Evolutionary conservation across 2,329 filamentous ascomycete species (phyloP).

Genomic region (Aspergillus pseudoterreus): DNA sequence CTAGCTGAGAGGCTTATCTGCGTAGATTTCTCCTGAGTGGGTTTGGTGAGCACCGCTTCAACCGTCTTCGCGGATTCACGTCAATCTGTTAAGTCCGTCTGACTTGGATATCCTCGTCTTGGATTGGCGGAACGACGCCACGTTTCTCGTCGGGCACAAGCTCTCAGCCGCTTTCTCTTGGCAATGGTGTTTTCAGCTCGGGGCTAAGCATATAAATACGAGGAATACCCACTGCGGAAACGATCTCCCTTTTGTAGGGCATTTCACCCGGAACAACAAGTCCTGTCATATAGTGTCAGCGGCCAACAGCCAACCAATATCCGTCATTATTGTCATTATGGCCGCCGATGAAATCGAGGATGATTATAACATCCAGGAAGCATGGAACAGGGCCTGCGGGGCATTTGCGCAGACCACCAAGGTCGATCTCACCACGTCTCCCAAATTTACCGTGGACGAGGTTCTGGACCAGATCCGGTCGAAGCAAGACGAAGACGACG

Average conservation of each 20-base stretch:
- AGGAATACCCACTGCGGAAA: not conserved
- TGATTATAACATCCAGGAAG: constrained; percentile 16
- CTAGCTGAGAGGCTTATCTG: too few species aligned
- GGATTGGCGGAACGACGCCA: not conserved
- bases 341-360: not conserved
- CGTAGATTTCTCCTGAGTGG: too few species aligned
- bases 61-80: too few species aligned
- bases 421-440: constrained; percentile 16
- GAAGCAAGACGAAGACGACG: constrained; percentile 20
- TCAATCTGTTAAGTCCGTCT: too few species aligned
- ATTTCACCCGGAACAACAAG: not conserved
- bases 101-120: too few species aligned
- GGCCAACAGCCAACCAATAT: not conserved
- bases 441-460: constrained; percentile 17
- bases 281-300: not conserved
- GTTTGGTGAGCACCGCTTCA: too few species aligned
- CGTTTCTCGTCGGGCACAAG: not conserved
- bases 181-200: not conserved
- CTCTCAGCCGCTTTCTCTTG: not conserved
- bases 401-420: constrained; percentile 15
- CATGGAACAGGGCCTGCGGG: constrained; percentile 14
- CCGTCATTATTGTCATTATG: not conserved
- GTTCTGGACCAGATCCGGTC: constrained; percentile 19
- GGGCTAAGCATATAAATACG: not conserved
- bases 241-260: not conserved